Percentiles rank a stretch among this genome's conserved stretches.
These are phyloP conservation scores for Bruguiera parviflora DNA, from an alignment of 345 rosid species.

Conservation along the genomic window DNA sequence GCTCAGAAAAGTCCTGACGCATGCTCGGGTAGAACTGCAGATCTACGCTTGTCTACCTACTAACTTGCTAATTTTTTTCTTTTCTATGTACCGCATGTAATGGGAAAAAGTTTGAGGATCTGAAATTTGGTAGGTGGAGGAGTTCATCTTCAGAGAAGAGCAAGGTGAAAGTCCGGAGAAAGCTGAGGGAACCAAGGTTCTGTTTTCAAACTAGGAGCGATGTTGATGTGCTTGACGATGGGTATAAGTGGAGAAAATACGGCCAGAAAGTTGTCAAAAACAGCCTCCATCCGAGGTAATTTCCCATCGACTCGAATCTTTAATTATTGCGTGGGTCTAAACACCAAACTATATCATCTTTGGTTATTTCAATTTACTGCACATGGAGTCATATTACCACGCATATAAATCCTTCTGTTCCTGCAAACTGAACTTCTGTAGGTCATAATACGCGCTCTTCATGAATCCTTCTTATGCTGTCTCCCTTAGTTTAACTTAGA, in stretches of 20 bases:
- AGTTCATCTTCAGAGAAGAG: constrained; percentile 61
- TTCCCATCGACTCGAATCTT: too few species aligned
- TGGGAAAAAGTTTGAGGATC: not conserved
- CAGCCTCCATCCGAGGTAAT: constrained; percentile 95
- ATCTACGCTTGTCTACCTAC: constrained; percentile 16
- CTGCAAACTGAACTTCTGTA: too few species aligned
- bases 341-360: too few species aligned
- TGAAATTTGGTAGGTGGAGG: constrained; percentile 61
- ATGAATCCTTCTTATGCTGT: too few species aligned
- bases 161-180: constrained; percentile 77
- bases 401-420: too few species aligned
- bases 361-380: too few species aligned
- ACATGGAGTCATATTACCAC: too few species aligned
- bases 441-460: too few species aligned
- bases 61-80: not conserved
- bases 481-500: too few species aligned
- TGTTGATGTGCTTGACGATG: constrained; percentile 92
- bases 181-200: constrained; percentile 95
- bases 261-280: constrained; percentile 97
- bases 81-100: not conserved
- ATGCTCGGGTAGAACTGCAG: constrained; percentile 19
- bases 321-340: too few species aligned
- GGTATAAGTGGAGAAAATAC: constrained; percentile 97
- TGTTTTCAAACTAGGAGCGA: constrained; percentile 98
- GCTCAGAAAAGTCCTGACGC: constrained; percentile 25